Evolutionary conservation across 148 eudicot genomes (phyloP).

Genomic region (Tetragonia tetragonoides): DNA sequence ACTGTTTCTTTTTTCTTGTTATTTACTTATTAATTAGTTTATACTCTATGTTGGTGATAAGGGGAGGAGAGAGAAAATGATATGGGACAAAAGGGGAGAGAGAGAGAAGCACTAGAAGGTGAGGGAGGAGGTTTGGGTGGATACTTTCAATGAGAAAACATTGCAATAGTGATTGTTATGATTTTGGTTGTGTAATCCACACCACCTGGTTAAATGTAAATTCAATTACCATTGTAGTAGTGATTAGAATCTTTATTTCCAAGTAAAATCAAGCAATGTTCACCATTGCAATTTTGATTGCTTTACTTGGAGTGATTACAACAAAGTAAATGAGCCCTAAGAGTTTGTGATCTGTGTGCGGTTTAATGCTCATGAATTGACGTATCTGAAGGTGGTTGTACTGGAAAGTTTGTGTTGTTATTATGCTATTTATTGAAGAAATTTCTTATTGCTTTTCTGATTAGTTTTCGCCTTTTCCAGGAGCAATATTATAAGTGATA

Average conservation of each 20-base stretch:
- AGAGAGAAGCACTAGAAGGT: too few species aligned
- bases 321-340: too few species aligned
- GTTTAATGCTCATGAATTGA: background rate
- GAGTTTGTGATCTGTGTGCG: background rate
- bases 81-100: too few species aligned
- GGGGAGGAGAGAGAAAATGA: background rate
- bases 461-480: constrained; percentile 35
- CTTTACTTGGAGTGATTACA: background rate
- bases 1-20: background rate
- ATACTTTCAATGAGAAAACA: too few species aligned
- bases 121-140: too few species aligned
- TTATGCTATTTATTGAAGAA: constrained; percentile 1
- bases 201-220: too few species aligned
- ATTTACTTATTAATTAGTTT: background rate
- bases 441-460: constrained; percentile 7
- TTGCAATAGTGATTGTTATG: too few species aligned
- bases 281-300: background rate
- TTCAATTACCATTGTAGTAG: too few species aligned
- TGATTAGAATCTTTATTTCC: too few species aligned
- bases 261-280: too few species aligned
- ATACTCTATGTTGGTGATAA: background rate
- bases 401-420: background rate
- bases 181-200: too few species aligned
- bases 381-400: background rate
- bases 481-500: constrained; percentile 87